Evolutionary conservation across 1,284 basidiomycete species (phyloP).

Genomic region (Caloboletus firmus): DNA sequence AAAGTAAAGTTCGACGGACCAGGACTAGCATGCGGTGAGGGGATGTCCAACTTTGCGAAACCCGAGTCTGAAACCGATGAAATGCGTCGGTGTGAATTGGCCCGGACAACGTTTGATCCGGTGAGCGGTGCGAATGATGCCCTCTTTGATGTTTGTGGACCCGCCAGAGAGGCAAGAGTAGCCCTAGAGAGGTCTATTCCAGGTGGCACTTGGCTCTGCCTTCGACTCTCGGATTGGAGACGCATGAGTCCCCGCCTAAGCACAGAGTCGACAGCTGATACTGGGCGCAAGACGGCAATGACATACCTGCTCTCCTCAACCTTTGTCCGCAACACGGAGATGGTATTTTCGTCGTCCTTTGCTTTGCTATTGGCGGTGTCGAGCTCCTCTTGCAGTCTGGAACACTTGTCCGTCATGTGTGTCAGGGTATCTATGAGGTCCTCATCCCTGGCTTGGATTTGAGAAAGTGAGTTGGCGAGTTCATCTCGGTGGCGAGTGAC

Average conservation of each 20-base stretch:
- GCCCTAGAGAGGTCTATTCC: conserved; percentile 58
- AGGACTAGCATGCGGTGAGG: conserved; percentile 34
- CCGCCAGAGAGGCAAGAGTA: conserved; percentile 38
- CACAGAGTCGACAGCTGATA: neutral
- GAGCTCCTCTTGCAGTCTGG: conserved; percentile 60
- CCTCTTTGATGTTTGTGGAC: conserved; percentile 58
- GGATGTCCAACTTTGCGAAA: conserved; percentile 34
- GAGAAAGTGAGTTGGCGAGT: conserved; percentile 50
- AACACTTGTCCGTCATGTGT: conserved; percentile 63
- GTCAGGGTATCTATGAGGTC: conserved; percentile 60
- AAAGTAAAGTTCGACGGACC: conserved; percentile 32
- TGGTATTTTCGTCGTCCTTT: conserved; percentile 79
- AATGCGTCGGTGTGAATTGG: conserved; percentile 61
- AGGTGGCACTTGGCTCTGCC: conserved; percentile 55
- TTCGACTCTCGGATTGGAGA: conserved; percentile 80
- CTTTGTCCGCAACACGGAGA: conserved; percentile 76
- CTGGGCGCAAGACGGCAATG: neutral
- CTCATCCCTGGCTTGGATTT: conserved; percentile 53
- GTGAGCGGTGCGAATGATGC: conserved; percentile 71
- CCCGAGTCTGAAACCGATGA: conserved; percentile 63
- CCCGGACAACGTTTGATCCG: conserved; percentile 47
- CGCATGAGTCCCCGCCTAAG: conserved; percentile 82
- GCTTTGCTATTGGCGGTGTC: conserved; percentile 57
- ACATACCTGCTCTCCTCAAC: conserved; percentile 87
- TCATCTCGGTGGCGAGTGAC: conserved; percentile 68